Base-by-base conservation (phyloP, 441 rosid genomes). In the Euphorbia celastroides region DNA sequence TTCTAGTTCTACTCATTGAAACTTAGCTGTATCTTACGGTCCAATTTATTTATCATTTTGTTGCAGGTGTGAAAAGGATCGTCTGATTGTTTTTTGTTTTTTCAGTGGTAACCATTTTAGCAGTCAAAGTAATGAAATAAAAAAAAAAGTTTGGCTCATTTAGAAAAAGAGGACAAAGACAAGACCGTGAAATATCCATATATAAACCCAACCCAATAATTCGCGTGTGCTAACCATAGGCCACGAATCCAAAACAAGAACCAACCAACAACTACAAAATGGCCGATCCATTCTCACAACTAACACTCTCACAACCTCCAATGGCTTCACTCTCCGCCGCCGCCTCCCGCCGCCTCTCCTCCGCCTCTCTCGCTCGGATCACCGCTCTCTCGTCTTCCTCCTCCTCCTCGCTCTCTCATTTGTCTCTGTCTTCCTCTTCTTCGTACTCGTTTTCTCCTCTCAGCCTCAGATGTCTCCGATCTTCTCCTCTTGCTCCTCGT, bases 301-400 rank as follows among this genome's bases (percentile, higher is more conserved):
- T 25, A 2, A 17, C 73, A 31, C 71, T 41, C 25, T 55, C 75
- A 11, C 28, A 50, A 16, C 66, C 75, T 10, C 77, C 66, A 17
- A 92, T 90, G 96, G 84, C 84, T 41, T 81, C 89, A 57, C 77
- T 86, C 30, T 19, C 50, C 82, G 76, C 75, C 83, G 78, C 81
- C 78, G 70, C 67, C 83, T 75, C 81, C 78, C 78, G 79, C 65
- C 68, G 73, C 83, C 80, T 82, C 70, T 64, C 86, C 76, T 57
- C 60, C 31, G 59, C 32, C 60, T 27, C 60, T 28, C 60, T 32
- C 28, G 60, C 60, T 27, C 60, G 60, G 20, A 27, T 57, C 28
- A 26, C 60, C 8, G 32, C 19, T 28, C 63, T 78, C 17, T 46
- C 74, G 11, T 66, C 78, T 51, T 72, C 64, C 17, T 46, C 74